Percentiles rank a stretch among this genome's conserved stretches.
Conservation (phyloP, 2,329 filamentous ascomycete genomes). For the Coniochaeta sp. region DNA sequence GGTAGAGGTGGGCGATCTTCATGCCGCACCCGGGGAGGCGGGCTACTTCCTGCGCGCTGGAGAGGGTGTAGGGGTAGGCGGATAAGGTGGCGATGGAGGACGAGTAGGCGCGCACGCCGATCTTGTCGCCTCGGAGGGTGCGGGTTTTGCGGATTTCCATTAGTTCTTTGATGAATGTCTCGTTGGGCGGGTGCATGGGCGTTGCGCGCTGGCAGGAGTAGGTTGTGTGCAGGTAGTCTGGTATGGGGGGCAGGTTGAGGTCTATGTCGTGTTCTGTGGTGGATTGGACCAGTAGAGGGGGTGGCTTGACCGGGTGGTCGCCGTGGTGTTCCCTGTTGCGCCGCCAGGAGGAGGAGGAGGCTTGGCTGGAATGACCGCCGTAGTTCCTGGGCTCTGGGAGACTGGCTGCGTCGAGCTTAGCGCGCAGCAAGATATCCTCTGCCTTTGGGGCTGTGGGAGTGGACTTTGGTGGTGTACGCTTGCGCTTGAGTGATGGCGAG, state of each 20-base stretch:
- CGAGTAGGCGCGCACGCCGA: conserved; percentile 81
- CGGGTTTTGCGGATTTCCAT: conserved; percentile 67
- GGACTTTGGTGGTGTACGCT: conserved; percentile 5
- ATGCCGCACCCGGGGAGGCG: conserved; percentile 71
- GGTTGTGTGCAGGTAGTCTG: conserved; percentile 55
- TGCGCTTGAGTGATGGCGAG: conserved; percentile 4
- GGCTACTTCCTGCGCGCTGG: conserved; percentile 35
- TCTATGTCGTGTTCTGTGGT: conserved; percentile 70
- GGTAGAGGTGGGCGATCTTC: conserved; percentile 72
- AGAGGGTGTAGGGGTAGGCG: conserved; percentile 61
- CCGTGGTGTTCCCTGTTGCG: conserved; percentile 9
- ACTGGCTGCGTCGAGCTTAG: conserved; percentile 13
- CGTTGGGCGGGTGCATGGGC: conserved; percentile 63
- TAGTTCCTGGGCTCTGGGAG: conserved; percentile 5
- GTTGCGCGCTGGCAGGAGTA: conserved; percentile 82
- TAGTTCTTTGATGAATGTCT: conserved; percentile 66
- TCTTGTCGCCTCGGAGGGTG: conserved; percentile 64
- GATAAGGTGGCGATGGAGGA: conserved; percentile 77
- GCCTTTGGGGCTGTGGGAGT: conserved; percentile 9
- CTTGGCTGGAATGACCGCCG: background rate
- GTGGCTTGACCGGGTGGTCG: conserved; percentile 11
- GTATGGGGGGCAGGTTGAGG: conserved; percentile 53
- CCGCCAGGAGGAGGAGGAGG: conserved; percentile 10
- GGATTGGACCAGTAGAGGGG: conserved; percentile 54
- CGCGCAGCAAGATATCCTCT: conserved; percentile 24